These are phyloP conservation scores for Populus hybrid DNA, from an alignment of 441 rosid species.

Conservation along the genomic window DNA sequence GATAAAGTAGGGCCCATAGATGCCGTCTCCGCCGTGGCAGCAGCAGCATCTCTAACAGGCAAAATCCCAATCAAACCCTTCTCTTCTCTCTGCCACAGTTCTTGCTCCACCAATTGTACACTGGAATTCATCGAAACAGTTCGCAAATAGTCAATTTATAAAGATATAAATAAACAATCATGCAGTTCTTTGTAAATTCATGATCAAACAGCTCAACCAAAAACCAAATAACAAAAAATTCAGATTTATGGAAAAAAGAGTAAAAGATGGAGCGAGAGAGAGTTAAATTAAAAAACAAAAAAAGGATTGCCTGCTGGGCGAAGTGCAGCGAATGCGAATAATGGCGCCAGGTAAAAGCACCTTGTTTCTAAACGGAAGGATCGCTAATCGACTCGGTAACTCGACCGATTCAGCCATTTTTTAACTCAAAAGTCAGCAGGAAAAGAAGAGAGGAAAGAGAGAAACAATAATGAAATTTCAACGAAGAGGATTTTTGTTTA, in stretches of 20 bases:
- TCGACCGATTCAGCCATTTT: conserved; percentile 89
- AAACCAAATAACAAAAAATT: neutral
- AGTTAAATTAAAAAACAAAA: neutral
- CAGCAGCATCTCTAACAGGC: conserved; percentile 74
- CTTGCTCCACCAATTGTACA: conserved; percentile 98
- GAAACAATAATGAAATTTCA: neutral
- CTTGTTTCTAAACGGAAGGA: conserved; percentile 95
- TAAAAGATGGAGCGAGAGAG: neutral
- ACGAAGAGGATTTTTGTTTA: neutral
- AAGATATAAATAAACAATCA: neutral
- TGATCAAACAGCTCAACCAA: neutral
- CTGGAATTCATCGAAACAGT: conserved; percentile 29
- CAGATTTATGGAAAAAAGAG: neutral
- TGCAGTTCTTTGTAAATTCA: neutral
- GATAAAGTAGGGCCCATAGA: conserved; percentile 48
- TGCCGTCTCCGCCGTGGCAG: conserved; percentile 37
- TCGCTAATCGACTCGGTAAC: conserved; percentile 85
- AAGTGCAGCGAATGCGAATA: conserved; percentile 96
- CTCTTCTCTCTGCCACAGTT: conserved; percentile 98
- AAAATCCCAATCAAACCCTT: conserved; percentile 90
- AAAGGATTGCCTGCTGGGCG: conserved; percentile 68
- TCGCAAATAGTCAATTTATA: conserved; percentile 3
- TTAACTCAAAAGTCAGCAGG: neutral
- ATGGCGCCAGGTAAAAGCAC: conserved; percentile 97
- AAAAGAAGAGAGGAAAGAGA: neutral